Evolutionary conservation across 164 flowering plant genomes (phyloP), one percentile per base, ranked within the genome.

Genomic region (Kingdonia uniflora): DNA sequence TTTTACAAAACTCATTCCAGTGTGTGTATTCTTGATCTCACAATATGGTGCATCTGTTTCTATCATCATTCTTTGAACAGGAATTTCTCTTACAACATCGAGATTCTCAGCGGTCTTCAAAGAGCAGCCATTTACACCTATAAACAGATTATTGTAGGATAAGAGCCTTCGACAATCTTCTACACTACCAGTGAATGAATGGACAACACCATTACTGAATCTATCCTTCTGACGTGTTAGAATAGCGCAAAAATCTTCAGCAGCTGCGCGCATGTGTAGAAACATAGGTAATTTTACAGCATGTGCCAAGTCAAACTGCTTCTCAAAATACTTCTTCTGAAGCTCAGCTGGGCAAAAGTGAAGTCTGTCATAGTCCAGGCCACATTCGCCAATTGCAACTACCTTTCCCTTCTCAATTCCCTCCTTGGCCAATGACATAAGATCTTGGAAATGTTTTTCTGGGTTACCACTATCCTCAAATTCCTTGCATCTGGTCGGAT

Each of bases 1-100:
- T 62, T 83, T 84, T 20, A 89, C 96, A 60, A 72, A 79, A 14
- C 61, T 80, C 25, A 81, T 79, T 51, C 99, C 97, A 20, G 97
- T 92, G 79, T 87, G 96, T 16, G 97, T 79, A 58, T 68, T 94
- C 75, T 80, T 94, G 54, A 94, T 84, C 59, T 89, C 99, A 70
- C 99, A 94, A 59, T 94, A 94, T 41, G 99, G 99, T 42, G 99
- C 85, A 74, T 94, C 99, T 35, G 99, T 94, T 63, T 94, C 99
- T 60, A 94, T 94, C 99, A 94, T 89, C 80, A 89, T 77, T 59
- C 82, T 80, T 59, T 83, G 96, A 50, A 85, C 40, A 38, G 97
- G 97, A 48, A 94, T 81, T 49, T 80, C 80, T 66, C 60, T 76
- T 21, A 89, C 86, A 55, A 83, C 96, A 49, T 81, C 86, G 60